Evolutionary conservation across 352 stramenopile genomes (phyloP).

Genomic region (Globisporangium middletonii): DNA sequence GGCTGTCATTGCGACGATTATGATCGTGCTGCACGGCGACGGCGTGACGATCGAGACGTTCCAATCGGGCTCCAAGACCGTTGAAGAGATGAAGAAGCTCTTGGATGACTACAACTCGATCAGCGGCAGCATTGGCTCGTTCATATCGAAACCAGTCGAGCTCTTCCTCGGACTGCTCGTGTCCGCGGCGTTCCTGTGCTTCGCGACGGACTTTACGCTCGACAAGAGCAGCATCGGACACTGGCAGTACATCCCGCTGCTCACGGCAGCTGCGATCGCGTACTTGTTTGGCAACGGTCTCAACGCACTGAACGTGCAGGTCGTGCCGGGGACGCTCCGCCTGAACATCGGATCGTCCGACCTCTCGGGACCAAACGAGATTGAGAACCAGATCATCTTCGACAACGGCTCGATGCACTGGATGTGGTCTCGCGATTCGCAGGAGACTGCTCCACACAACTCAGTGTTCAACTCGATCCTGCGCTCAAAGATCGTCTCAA

Average conservation of each 20-base stretch:
- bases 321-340: background rate
- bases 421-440: background rate
- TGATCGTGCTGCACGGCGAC: background rate
- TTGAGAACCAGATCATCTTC: background rate
- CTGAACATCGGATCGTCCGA: background rate
- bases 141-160: too few species aligned
- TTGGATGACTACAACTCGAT: constrained; percentile 9
- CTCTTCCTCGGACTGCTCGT: too few species aligned
- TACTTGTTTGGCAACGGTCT: constrained; percentile 11
- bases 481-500: constrained; percentile 1
- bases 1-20: background rate
- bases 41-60: constrained; percentile 4
- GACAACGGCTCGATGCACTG: background rate
- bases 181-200: too few species aligned
- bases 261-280: background rate
- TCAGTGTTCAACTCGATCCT: constrained; percentile 13
- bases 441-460: constrained; percentile 2
- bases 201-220: constrained; percentile 6
- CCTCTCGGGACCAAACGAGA: background rate
- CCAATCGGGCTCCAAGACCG: background rate
- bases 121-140: background rate
- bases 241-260: constrained; percentile 3
- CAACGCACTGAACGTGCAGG: constrained; percentile 4
- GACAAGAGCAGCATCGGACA: background rate
- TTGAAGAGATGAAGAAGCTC: constrained; percentile 1